phyloP scores from a whole-genome alignment of 257 asterid genomes.

The Schizonepeta tenuifolia region DNA sequence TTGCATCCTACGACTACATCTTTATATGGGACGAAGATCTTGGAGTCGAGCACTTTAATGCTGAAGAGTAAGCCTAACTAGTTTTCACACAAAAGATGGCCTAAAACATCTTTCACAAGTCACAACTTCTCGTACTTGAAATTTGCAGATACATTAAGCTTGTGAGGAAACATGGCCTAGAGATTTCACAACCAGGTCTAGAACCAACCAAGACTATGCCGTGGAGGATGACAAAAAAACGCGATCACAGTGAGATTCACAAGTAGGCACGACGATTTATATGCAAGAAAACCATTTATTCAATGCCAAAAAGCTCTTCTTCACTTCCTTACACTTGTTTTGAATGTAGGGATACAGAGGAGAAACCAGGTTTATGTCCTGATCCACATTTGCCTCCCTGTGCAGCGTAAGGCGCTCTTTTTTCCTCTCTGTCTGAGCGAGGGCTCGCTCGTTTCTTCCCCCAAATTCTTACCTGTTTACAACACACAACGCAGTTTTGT shows the following conservation, averaged over 20 bases:
- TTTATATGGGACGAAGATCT: conserved; percentile 94
- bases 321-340: not conserved
- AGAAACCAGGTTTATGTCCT: conserved; percentile 65
- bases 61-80: conserved; percentile 63
- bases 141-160: conserved; percentile 68
- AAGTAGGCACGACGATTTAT: conserved; percentile 43
- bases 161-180: conserved; percentile 73
- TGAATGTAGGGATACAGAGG: conserved; percentile 55
- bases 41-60: conserved; percentile 75
- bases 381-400: conserved; percentile 84
- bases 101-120: not conserved
- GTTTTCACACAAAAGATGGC: not conserved
- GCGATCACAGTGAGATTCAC: conserved; percentile 60
- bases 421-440: not conserved
- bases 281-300: not conserved
- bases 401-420: conserved; percentile 59
- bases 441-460: not conserved
- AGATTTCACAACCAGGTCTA: conserved; percentile 85
- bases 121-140: not conserved
- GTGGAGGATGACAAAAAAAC: conserved; percentile 78
- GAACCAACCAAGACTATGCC: conserved; percentile 46
- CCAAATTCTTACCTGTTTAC: not conserved
- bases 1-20: conserved; percentile 76
- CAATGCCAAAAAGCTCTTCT: not conserved
- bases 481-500: conserved; percentile 57